Evolutionary conservation across 1,139 yeast species (phyloP).

Genomic region (Wickerhamomyces sp.): DNA sequence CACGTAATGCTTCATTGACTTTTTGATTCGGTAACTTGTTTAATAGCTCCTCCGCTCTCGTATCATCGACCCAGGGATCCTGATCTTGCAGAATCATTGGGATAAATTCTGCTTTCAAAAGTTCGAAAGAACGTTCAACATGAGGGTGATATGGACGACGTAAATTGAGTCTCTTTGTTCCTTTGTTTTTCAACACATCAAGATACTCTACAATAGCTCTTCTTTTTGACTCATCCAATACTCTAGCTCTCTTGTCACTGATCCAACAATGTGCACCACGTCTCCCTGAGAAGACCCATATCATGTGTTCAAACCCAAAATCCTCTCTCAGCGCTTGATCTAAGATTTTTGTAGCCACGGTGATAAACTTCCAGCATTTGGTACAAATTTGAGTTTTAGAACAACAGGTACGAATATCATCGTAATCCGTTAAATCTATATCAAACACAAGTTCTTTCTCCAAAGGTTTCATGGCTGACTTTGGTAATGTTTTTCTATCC

Average conservation of each 20-base stretch:
- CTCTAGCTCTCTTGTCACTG: slow-evolving; percentile 79
- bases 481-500: slow-evolving; percentile 76
- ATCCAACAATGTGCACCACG: slow-evolving; percentile 99
- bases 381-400: slow-evolving; percentile 77
- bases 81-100: slow-evolving; percentile 72
- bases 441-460: slow-evolving; percentile 90
- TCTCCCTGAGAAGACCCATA: slow-evolving; percentile 98
- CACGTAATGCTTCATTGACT: slow-evolving; percentile 50
- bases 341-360: slow-evolving; percentile 77
- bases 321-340: slow-evolving; percentile 74
- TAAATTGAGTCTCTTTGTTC: slow-evolving; percentile 43
- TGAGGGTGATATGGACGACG: slow-evolving; percentile 90
- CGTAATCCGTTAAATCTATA: slow-evolving; percentile 97
- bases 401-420: slow-evolving; percentile 91
- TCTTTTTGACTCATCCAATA: slow-evolving; percentile 67
- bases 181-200: slow-evolving; percentile 62
- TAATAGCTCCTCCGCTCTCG: slow-evolving; percentile 52
- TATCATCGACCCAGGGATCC: slow-evolving; percentile 69
- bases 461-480: slow-evolving; percentile 73
- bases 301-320: slow-evolving; percentile 79
- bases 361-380: slow-evolving; percentile 92
- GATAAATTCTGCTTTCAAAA: slow-evolving; percentile 60
- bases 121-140: slow-evolving; percentile 66
- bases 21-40: slow-evolving; percentile 51
- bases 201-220: slow-evolving; percentile 79